Base-by-base conservation (phyloP, 1,139 yeast species). In the Lodderomyces parapsilosis region DNA sequence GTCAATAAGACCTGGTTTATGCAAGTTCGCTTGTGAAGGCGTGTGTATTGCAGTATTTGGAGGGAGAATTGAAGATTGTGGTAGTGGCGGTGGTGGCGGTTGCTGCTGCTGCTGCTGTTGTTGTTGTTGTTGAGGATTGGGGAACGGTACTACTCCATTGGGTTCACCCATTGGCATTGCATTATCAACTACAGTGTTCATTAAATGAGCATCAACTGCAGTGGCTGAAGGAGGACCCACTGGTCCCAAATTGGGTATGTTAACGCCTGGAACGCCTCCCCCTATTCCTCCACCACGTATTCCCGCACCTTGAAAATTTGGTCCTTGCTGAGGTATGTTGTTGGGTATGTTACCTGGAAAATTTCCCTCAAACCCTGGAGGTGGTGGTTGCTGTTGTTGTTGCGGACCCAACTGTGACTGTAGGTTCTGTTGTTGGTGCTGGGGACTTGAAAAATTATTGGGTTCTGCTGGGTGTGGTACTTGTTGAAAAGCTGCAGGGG, bases 351-450 rank as follows among this genome's bases (percentile, higher is more conserved):
- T 42, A 30, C 44, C 38, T 6, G 47, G 35, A 24, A 39, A 20
- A 15, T 34, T 27, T 2, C 45, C 47, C 18, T 38, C 41, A 4
- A 42, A 25, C 2, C 39, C 25, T n/a, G 9, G 18, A 28, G 36
- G 48, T 9, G 6, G 24, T 22, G 6, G 28, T 24, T 24, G 28
- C 11, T 24, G 40, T 24, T 34, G 25, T 22, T 28, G 31, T 30
- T 30, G 33, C 2, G 33, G 33, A 13, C 33, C 33, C 33, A 57
- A 52, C 55, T 54, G 76, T 43, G 54, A 65, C 39, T 45, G 60
- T 36, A 58, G 57, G 43, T 60, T 70, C 39, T 55, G 68, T 46
- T 60, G 68, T 32, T 60, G 66, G 44, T 63, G 68, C 17, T 27
- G 31, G 13, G 17, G n/a, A 24, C n/a, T 9, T 5, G 27, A 4